These are phyloP conservation scores for Lineolata rhizophorae DNA, from an alignment of 495 filamentous ascomycete species.

Conservation along the genomic window DNA sequence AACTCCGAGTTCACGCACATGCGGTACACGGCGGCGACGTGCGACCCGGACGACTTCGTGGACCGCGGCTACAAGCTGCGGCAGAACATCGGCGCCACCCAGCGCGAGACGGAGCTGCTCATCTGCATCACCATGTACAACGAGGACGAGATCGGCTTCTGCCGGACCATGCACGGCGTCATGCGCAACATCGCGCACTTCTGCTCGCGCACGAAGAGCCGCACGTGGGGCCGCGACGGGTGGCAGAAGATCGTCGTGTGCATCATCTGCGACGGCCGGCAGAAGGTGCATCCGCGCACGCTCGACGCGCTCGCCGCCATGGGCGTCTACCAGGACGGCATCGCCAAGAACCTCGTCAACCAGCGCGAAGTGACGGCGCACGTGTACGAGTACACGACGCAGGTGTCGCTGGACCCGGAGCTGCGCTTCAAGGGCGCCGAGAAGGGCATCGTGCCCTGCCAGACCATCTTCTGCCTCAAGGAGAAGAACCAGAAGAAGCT, in stretches of 20 bases:
- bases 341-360: conserved; percentile 97
- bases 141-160: conserved; percentile 90
- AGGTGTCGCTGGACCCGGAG: conserved; percentile 86
- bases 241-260: conserved; percentile 99
- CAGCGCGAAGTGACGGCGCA: conserved; percentile 65
- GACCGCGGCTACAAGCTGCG: conserved; percentile 75
- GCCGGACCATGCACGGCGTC: conserved; percentile 93
- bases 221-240: conserved; percentile 90
- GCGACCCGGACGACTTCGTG: conserved; percentile 90
- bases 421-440: conserved; percentile 98
- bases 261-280: conserved; percentile 80
- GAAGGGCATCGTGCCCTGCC: conserved; percentile 95
- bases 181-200: conserved; percentile 97
- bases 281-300: conserved; percentile 84
- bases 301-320: conserved; percentile 91
- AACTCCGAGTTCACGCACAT: conserved; percentile 97
- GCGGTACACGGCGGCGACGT: conserved; percentile 99
- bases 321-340: conserved; percentile 97
- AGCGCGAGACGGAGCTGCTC: conserved; percentile 90
- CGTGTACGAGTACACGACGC: conserved; percentile 97
- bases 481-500: conserved; percentile 96
- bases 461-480: conserved; percentile 97
- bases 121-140: conserved; percentile 99
- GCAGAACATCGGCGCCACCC: conserved; percentile 74
- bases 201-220: conserved; percentile 72